Evolutionary conservation across 2,329 filamentous ascomycete species (phyloP), one percentile per base, ranked within the genome.

Genomic region (Didymella pomorum): DNA sequence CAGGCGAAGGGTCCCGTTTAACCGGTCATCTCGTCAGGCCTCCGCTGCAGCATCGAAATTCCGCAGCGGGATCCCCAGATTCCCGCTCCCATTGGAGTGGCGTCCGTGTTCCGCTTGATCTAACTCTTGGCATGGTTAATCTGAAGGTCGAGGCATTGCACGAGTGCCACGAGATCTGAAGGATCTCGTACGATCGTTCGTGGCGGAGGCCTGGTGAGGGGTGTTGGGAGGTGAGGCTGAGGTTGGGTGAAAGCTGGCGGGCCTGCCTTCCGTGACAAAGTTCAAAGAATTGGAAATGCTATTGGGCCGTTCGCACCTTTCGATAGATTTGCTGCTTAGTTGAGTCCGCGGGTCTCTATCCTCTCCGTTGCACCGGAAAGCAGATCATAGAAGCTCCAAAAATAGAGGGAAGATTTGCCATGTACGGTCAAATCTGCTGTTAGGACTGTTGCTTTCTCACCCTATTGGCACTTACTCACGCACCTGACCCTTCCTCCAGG

Each of bases 51-150:
- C 29, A 39, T 29, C n/a, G 25, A 9, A 8, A 21, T 9, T 5
- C 37, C 37, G 37, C 37, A 41, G 41, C 46, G 28, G 41, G 43
- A 49, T 16, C 42, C 16, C 10, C 16, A 23, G 20, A 14, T 42
- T 33, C 43, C 42, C 33, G 48, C 54, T 52, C 18, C 31, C 16
- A 47, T 47, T 52, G 47, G 45, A 20, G 16, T 52, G 42, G 47
- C 48, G 54, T 52, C 48, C 48, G 48, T 52, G 46, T 57, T 35
- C 47, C 33, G 41, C 54, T 43, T 35, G 41, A 46, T 35, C 5
- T 42, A 3, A 8, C 23, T 28, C 33, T 35, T 39, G 48, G 42
- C 43, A 26, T 47, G 54, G 42, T 14, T 56, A 39, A 56, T 31
- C 20, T 28, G 26, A 20, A 31, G 11, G 2, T 45, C 23, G 46